Evolutionary conservation across 1,284 basidiomycete species (phyloP).

Genomic region (Puccinia polysora): DNA sequence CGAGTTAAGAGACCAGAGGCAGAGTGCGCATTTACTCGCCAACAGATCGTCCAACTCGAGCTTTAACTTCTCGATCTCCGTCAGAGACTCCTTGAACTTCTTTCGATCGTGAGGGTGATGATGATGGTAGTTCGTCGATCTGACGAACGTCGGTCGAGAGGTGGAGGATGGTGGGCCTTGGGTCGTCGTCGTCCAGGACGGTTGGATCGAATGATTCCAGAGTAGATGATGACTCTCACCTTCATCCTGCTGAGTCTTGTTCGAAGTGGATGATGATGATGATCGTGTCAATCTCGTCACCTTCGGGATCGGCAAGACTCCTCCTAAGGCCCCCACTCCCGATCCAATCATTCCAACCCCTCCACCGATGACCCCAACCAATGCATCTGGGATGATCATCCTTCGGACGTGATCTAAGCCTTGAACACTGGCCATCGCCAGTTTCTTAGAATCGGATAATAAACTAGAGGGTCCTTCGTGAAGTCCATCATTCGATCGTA

Average conservation of each 20-base stretch:
- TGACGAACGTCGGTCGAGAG: neutral
- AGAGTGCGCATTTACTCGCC: constrained; percentile 79
- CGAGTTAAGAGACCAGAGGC: constrained; percentile 76
- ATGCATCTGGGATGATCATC: constrained; percentile 82
- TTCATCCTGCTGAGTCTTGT: constrained; percentile 44
- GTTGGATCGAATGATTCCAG: no score
- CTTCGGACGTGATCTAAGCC: constrained; percentile 70
- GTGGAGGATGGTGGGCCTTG: no score
- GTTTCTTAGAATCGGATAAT: constrained; percentile 63
- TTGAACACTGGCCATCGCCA: constrained; percentile 69
- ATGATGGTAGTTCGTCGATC: neutral
- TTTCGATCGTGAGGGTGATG: neutral
- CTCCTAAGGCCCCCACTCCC: constrained; percentile 43
- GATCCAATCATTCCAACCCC: constrained; percentile 49
- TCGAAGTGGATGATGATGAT: constrained; percentile 51
- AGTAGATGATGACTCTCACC: no score
- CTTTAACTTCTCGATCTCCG: constrained; percentile 65
- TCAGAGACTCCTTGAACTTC: constrained; percentile 46
- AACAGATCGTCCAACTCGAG: constrained; percentile 79
- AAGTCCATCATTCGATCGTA: neutral
- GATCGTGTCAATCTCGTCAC: constrained; percentile 54
- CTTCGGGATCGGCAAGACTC: constrained; percentile 60
- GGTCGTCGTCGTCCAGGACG: neutral
- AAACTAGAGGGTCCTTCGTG: constrained; percentile 57
- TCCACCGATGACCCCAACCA: constrained; percentile 57